Evolutionary conservation across 202 grass and related monocot genomes (phyloP), one percentile per base, ranked within the genome.

Genomic region (Zoysia matrella): DNA sequence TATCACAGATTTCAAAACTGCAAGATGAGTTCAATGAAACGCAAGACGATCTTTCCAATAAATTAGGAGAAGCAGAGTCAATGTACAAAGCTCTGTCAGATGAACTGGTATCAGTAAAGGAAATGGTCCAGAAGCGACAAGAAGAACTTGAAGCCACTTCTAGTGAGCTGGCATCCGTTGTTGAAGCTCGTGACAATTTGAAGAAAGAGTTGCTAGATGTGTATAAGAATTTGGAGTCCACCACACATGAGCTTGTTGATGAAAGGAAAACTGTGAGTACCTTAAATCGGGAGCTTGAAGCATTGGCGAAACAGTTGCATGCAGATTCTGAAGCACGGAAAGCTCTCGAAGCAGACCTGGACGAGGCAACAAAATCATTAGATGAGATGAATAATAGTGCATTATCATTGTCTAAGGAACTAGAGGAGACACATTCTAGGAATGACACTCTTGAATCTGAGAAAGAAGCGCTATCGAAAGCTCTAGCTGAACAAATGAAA

Each of bases 381-480:
- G 89, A 94, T 30, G 83, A 93, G 85, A 99, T 99, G 96, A 99
- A 99, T 76, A 92, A 75, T 65, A 92, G 91, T 76, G 96, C 96
- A 10, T 67, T 96, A 78, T 90, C 92, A 79, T 84, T 99, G 3
- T 96, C 96, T 0, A 72, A 85, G 69, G 89, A 95, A 71, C 76
- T 99, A 71, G 87, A 96, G 80, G 89, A 66, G 58, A 89, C 81
- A 65, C 91, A 94, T 83, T 89, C 80, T n/a, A 94, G 86, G 78
- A 90, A 69, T 58, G 79, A 61, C 51, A 89, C 65, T 71, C 91
- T 96, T 43, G 96, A 99, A 86, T 75, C 87, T 47, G 96, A 96
- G 83, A 94, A 96, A 80, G 89, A 88, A 67, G 86, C 92, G 89
- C 75, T 96, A 60, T 80, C 92, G 11, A 93, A 92, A 70, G 93